Evolutionary conservation across 2,329 filamentous ascomycete species (phyloP).

Genomic region (Talaromyces amestolkiae): DNA sequence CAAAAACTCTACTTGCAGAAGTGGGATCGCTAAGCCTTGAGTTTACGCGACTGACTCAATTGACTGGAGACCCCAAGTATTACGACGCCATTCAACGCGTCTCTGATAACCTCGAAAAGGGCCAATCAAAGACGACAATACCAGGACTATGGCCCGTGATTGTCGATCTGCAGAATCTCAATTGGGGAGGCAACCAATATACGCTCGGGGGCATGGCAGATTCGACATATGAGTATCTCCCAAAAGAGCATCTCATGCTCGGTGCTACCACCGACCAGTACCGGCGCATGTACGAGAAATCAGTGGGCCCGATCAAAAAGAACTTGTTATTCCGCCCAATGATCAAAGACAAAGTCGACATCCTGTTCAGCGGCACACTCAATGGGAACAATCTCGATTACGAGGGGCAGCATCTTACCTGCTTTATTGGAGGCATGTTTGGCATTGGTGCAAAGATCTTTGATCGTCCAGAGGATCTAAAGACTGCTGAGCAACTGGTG

Average conservation of each 20-base stretch:
- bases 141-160: conserved; percentile 77
- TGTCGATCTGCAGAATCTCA: conserved; percentile 56
- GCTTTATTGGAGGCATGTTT: conserved; percentile 62
- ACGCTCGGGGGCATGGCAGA: conserved; percentile 48
- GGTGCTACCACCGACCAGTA: conserved; percentile 44
- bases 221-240: conserved; percentile 52
- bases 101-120: conserved; percentile 71
- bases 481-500: conserved; percentile 56
- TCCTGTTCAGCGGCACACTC: conserved; percentile 42
- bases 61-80: conserved; percentile 77
- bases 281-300: conserved; percentile 42
- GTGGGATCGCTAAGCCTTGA: conserved; percentile 81
- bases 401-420: conserved; percentile 57
- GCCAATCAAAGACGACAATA: conserved; percentile 68
- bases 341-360: conserved; percentile 38
- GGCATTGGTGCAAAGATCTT: conserved; percentile 60
- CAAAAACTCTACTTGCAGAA: conserved; percentile 66
- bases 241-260: conserved; percentile 49
- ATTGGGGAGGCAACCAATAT: conserved; percentile 35
- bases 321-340: conserved; percentile 47
- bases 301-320: conserved; percentile 40
- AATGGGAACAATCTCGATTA: conserved; percentile 28
- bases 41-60: conserved; percentile 82
- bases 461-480: conserved; percentile 52
- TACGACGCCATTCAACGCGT: conserved; percentile 87